Base-by-base conservation (phyloP, 345 rosid species). In the Rhizophora apiculata region DNA sequence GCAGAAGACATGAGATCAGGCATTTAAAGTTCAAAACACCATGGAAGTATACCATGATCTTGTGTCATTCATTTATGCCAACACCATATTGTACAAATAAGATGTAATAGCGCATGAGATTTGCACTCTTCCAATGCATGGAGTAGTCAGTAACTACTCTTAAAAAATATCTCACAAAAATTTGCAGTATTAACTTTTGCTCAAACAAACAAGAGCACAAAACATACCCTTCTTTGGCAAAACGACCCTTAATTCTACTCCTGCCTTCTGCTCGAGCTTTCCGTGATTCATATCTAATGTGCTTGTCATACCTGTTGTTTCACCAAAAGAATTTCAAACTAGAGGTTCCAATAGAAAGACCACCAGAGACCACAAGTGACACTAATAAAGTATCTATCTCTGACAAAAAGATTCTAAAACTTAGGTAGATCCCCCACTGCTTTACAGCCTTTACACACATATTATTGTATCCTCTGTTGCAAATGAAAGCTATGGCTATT, bases 211-310 rank as follows among this genome's bases (percentile, higher is more conserved):
- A 22, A 9, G 16, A 32, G 5, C 2, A 18, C 18, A n/a, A 13
- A 67, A 11, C 29, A 26, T 70, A 54, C 75, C 68, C 27, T 64
- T 58, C 34, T 86, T 43, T 92, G 8, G 96, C 96, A 69, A 95
- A 95, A 39, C 97, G 92, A 37, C 99, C 99, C 80, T 76, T 84
- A 64, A 95, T 81, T 82, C 99, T 85, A 63, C 85, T 85, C 80
- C 97, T 86, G 84, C 85, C 74, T 79, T 95, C 97, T 20, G 99
- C 99, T 18, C 96, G 82, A 73, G 30, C 87, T 84, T 90, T 92
- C 60, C 97, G 81, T 43, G 97, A 87, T 74, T 87, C 97, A 68
- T 95, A 92, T 71, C 94, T 82, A 55, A 92, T 75, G 69, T 87
- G 94, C 74, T 95, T 92, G 43, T 92, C 92, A 57, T 84, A 95